These are phyloP conservation scores for Talaromyces islandicus DNA, from an alignment of 2,329 filamentous ascomycete species.

Conservation along the genomic window DNA sequence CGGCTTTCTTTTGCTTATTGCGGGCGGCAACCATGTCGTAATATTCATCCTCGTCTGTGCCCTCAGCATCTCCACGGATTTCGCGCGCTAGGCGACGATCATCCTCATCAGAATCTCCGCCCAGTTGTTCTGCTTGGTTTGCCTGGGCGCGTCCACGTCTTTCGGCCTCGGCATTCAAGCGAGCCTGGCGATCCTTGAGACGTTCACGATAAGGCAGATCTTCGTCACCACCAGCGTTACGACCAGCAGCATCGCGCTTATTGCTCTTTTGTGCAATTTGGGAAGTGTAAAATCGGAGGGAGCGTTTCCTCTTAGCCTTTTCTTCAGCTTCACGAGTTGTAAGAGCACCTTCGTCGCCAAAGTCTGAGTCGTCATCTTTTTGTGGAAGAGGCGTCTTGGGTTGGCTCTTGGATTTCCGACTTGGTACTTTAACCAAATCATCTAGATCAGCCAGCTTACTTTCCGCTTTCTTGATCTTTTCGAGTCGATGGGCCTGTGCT, in stretches of 20 bases:
- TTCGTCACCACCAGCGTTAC: conserved; percentile 55
- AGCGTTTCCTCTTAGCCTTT: conserved; percentile 86
- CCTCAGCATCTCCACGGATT: conserved; percentile 32
- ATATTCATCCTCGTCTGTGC: conserved; percentile 52
- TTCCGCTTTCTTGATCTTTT: conserved; percentile 53
- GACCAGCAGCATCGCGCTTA: conserved; percentile 60
- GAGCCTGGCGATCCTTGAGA: conserved; percentile 74
- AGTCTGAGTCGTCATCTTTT: conserved; percentile 68
- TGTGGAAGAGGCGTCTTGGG: conserved; percentile 20
- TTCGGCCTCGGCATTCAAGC: conserved; percentile 84
- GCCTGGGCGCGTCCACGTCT: conserved; percentile 64
- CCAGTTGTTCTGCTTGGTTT: conserved; percentile 61
- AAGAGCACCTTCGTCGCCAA: conserved; percentile 81
- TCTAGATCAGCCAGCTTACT: conserved; percentile 70
- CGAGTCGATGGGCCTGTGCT: conserved; percentile 48
- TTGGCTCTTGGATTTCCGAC: conserved; percentile 40
- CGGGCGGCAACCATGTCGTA: conserved; percentile 78
- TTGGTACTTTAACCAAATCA: conserved; percentile 47
- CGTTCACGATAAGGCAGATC: conserved; percentile 79
- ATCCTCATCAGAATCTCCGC: conserved; percentile 64
- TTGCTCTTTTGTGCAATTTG: conserved; percentile 94
- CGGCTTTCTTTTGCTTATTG: conserved; percentile 55
- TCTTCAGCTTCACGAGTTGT: conserved; percentile 74
- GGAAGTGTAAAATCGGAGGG: conserved; percentile 93
- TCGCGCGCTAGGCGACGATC: conserved; percentile 51